Evolutionary conservation across 345 rosid species (phyloP).

Genomic region (Leavenworthia alabamica): DNA sequence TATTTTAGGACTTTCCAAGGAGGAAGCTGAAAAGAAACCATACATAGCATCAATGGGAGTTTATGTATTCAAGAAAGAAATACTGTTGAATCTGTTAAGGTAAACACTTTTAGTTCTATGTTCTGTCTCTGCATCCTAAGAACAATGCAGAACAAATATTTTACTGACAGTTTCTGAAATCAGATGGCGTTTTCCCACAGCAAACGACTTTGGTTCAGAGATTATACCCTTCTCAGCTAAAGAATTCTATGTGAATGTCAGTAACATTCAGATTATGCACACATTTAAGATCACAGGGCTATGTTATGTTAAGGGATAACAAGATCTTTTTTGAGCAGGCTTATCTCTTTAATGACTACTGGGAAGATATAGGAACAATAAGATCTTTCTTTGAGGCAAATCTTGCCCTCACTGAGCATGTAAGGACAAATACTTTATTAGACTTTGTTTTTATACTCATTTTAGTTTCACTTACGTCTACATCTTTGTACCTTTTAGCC

Average conservation of each 20-base stretch:
- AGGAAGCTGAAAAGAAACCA: conserved; percentile 78
- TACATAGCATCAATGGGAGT: conserved; percentile 99
- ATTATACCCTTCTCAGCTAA: conserved; percentile 89
- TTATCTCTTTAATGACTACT: conserved; percentile 84
- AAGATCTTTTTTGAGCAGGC: conserved; percentile 50
- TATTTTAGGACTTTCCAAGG: conserved; percentile 70
- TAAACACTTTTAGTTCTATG: conserved; percentile 28
- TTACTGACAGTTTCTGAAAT: conserved; percentile 7
- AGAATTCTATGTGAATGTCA: conserved; percentile 63
- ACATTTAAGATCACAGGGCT: not conserved
- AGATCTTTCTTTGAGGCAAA: conserved; percentile 93
- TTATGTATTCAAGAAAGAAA: conserved; percentile 90
- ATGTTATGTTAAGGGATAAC: not conserved
- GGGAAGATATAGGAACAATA: conserved; percentile 98
- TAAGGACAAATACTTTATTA: conserved; percentile 31
- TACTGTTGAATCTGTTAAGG: conserved; percentile 87
- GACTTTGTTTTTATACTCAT: not conserved
- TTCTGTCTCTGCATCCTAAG: not conserved
- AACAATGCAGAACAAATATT: not conserved
- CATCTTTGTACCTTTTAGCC: conserved; percentile 50
- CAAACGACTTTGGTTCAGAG: conserved; percentile 96
- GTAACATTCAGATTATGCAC: conserved; percentile 18
- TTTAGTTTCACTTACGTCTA: not conserved
- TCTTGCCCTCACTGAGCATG: conserved; percentile 90
- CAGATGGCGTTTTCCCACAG: conserved; percentile 99